These are phyloP conservation scores for Aspergillus novoparasiticus DNA, from an alignment of 2,329 filamentous ascomycete species.

Conservation along the genomic window DNA sequence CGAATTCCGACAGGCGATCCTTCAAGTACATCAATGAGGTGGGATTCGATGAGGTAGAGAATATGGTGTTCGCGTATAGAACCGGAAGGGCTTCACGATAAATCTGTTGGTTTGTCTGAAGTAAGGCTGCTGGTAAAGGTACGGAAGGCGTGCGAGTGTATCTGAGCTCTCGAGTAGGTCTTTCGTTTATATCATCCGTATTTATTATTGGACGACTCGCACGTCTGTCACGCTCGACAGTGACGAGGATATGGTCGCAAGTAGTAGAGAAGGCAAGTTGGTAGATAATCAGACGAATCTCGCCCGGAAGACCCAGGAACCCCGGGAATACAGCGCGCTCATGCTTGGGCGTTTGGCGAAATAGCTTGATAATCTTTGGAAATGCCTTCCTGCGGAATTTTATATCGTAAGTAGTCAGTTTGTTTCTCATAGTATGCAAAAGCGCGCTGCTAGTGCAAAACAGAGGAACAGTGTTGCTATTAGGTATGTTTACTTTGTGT, in stretches of 20 bases:
- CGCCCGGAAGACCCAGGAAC: constrained; percentile 3
- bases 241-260: constrained; percentile 2
- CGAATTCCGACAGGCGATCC: constrained; percentile 7
- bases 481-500: background rate
- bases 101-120: constrained; percentile 9
- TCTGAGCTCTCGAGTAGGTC: background rate
- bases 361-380: background rate
- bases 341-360: background rate
- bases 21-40: constrained; percentile 4
- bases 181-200: background rate
- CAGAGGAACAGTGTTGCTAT: background rate
- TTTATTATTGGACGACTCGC: background rate
- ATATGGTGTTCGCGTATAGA: background rate
- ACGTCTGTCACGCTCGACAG: background rate
- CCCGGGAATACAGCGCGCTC: background rate
- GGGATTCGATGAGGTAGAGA: background rate
- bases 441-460: background rate
- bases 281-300: constrained; percentile 12
- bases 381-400: background rate
- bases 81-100: constrained; percentile 11
- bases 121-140: background rate
- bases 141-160: constrained; percentile 4
- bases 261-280: constrained; percentile 4
- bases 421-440: background rate
- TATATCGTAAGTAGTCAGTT: background rate